Evolutionary conservation across 2,329 filamentous ascomycete species (phyloP).

Genomic region (Aspergillus versicolor): DNA sequence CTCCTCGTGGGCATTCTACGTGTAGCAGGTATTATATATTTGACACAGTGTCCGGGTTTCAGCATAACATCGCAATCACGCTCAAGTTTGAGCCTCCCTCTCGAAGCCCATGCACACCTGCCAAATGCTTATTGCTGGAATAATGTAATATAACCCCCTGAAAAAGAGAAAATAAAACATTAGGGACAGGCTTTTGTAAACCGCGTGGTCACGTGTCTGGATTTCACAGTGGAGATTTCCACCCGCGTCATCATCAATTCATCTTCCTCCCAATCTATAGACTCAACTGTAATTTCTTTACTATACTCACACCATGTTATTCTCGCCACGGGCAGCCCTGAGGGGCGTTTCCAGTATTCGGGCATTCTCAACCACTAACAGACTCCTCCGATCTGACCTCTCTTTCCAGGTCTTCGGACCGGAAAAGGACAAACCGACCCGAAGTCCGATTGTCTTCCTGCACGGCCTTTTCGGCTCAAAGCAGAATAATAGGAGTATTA

Average conservation of each 20-base stretch:
- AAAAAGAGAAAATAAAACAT: neutral
- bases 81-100: neutral
- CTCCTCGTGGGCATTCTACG: too few species aligned
- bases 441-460: slow-evolving; percentile 75
- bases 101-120: neutral
- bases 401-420: slow-evolving; percentile 39
- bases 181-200: neutral
- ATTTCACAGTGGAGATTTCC: neutral
- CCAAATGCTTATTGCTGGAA: neutral
- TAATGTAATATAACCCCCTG: neutral
- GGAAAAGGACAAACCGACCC: slow-evolving; percentile 30
- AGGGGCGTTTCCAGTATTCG: slow-evolving; percentile 20
- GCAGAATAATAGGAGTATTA: slow-evolving; percentile 90
- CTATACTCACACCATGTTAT: neutral
- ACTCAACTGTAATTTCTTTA: neutral
- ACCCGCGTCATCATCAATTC: slow-evolving; percentile 1
- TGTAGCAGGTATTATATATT: neutral
- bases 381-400: slow-evolving; percentile 28
- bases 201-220: neutral
- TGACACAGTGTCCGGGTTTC: neutral
- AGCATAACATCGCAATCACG: neutral
- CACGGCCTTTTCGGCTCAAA: slow-evolving; percentile 94
- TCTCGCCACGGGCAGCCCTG: slow-evolving; percentile 14
- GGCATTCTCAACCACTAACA: slow-evolving; percentile 32
- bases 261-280: neutral